phyloP scores from a whole-genome alignment of 2,329 filamentous ascomycete species.

The Dactylonectria macrodidyma region DNA sequence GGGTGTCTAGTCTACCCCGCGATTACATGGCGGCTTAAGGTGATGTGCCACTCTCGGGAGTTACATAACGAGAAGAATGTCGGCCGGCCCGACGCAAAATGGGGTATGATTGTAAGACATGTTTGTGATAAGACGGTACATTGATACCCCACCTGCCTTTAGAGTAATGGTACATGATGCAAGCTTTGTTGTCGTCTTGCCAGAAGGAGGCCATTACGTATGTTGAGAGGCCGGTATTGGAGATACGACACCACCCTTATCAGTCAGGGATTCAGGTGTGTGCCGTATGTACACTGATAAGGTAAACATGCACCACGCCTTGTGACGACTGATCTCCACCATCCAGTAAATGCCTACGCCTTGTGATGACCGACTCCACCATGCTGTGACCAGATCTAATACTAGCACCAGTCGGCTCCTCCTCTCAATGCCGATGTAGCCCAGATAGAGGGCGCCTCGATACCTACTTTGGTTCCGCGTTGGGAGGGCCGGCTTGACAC shows the following conservation, averaged over 20 bases:
- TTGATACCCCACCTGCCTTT: slow-evolving; percentile 1
- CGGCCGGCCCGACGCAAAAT: neutral
- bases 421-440: neutral
- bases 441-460: neutral
- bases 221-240: neutral
- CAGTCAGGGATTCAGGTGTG: neutral
- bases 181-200: neutral
- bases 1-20: neutral
- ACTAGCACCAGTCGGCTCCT: neutral
- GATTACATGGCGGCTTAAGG: neutral
- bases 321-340: too few species aligned
- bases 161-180: slow-evolving; percentile 1
- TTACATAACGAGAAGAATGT: neutral
- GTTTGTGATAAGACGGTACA: neutral
- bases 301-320: neutral
- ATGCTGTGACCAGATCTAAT: neutral
- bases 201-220: neutral
- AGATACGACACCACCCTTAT: slow-evolving; percentile 1
- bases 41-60: neutral
- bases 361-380: neutral
- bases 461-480: neutral
- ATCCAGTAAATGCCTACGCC: too few species aligned
- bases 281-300: neutral
- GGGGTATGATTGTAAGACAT: neutral
- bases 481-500: neutral